Evolutionary conservation across 2,329 filamentous ascomycete species (phyloP).

Genomic region (Rutstroemia sp.): DNA sequence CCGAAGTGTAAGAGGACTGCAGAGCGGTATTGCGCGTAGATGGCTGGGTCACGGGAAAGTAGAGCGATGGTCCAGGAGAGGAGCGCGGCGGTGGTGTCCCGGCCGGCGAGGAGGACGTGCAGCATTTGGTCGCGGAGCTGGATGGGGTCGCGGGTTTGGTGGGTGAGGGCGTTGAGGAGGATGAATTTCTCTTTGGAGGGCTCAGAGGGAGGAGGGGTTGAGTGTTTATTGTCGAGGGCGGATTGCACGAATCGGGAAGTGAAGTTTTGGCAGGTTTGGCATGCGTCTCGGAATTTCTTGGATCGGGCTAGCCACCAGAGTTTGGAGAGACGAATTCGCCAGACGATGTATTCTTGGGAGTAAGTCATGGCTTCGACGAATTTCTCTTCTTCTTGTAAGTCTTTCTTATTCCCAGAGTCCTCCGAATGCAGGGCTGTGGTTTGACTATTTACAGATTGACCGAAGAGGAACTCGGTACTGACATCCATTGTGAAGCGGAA

Average conservation of each 20-base stretch:
- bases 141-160: constrained; percentile 33
- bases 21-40: constrained; percentile 35
- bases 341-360: constrained; percentile 29
- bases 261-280: constrained; percentile 21
- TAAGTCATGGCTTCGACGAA: constrained; percentile 34
- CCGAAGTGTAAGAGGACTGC: constrained; percentile 34
- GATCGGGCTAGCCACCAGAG: constrained; percentile 24
- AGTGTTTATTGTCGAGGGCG: constrained; percentile 13
- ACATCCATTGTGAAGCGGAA: constrained; percentile 47
- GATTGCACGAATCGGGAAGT: constrained; percentile 22
- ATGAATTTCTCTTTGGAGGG: constrained; percentile 30
- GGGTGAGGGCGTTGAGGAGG: constrained; percentile 42
- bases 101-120: constrained; percentile 28
- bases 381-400: constrained; percentile 22
- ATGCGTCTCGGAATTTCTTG: constrained; percentile 26
- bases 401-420: constrained; percentile 14
- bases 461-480: constrained; percentile 50
- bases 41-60: constrained; percentile 36
- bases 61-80: constrained; percentile 32
- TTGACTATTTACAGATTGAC: constrained; percentile 35
- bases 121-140: constrained; percentile 32
- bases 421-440: constrained; percentile 33
- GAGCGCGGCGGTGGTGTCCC: constrained; percentile 21
- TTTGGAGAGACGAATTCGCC: constrained; percentile 24
- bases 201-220: constrained; percentile 24